Evolutionary conservation across 345 rosid species (phyloP), one percentile per base, ranked within the genome.

Genomic region (Lepidium aucheri): DNA sequence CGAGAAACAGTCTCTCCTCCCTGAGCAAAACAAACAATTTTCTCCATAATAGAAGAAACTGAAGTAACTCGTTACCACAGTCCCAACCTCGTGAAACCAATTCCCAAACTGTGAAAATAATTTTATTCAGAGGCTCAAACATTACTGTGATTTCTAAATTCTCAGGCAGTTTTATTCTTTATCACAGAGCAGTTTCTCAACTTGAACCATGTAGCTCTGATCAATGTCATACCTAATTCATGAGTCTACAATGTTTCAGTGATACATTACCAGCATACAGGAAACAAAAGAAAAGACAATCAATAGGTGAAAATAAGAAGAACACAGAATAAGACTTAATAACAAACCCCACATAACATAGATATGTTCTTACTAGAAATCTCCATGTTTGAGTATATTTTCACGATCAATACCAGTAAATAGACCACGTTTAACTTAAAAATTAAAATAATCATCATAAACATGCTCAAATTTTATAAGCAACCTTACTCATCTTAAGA

Each of bases 181-280:
- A 26, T 42, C 72, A 73, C 44, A 73, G 67, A 83, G 79, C 78
- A 74, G 53, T 76, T 74, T 81, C 82, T 70, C 84, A 76, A 84
- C 80, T 73, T 51, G 74, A 77, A 64, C 77, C 70, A 71, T 53
- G 71, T 74, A 79, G 82, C 67, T 56, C 79, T 76, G 80, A 77
- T 74, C 81, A 78, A 60, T 78, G 50, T 68, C 43, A 70, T 65
- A 80, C 68, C 87, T 81, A 76, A 69, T 68, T 55, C 72, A 45
- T 66, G 81, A 76, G 65, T 72, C 77, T 69, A 83, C 57, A 42
- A 74, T 76, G 82, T 83, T 80, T 81, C 82, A 79, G 76, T 80
- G 66, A 50, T 59, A 55, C 76, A 74, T 39, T 53, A 68, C 68
- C 75, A 74, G 77, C 81, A 70, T 63, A 45, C 79, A 82, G 63